Conservation (phyloP, 202 grass and related monocot species). For the Schoenoplectus tabernaemontani region DNA sequence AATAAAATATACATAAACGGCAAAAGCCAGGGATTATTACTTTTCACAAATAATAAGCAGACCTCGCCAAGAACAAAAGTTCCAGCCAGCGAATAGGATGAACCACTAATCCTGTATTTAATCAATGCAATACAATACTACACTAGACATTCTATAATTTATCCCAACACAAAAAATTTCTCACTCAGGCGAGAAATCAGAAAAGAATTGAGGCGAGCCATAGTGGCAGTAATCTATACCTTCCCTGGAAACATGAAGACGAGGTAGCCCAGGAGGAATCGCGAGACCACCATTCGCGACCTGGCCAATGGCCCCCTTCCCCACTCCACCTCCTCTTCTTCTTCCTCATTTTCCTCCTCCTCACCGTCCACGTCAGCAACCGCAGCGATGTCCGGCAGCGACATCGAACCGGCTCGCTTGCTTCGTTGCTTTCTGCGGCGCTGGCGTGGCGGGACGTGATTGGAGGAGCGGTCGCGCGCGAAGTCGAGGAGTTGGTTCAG, state of each 20-base stretch:
- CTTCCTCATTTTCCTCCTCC: conserved; percentile 34
- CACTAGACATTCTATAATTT: not conserved
- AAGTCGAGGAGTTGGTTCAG: conserved; percentile 56
- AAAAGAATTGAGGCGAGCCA: not conserved
- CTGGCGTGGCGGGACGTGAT: not conserved
- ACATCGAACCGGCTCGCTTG: conserved; percentile 33
- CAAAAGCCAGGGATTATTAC: not conserved
- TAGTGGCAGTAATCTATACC: conserved; percentile 36
- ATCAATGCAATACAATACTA: not conserved
- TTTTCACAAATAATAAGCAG: not conserved
- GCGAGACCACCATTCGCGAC: conserved; percentile 25
- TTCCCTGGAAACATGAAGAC: conserved; percentile 51
- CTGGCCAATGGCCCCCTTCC: not conserved
- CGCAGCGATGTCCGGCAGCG: conserved; percentile 47
- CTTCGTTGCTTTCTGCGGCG: conserved; percentile 4
- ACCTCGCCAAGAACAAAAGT: not conserved
- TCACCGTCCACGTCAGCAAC: conserved; percentile 22
- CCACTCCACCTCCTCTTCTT: conserved; percentile 34
- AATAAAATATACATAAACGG: not conserved
- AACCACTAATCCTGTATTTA: not conserved
- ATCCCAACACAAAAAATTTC: not conserved
- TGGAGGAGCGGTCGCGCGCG: conserved; percentile 35
- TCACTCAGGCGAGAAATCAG: conserved; percentile 15
- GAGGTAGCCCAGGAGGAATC: conserved; percentile 45
- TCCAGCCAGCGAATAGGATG: no score